phyloP scores from a whole-genome alignment of 179 eudicot species.

The Silene noctiflora region DNA sequence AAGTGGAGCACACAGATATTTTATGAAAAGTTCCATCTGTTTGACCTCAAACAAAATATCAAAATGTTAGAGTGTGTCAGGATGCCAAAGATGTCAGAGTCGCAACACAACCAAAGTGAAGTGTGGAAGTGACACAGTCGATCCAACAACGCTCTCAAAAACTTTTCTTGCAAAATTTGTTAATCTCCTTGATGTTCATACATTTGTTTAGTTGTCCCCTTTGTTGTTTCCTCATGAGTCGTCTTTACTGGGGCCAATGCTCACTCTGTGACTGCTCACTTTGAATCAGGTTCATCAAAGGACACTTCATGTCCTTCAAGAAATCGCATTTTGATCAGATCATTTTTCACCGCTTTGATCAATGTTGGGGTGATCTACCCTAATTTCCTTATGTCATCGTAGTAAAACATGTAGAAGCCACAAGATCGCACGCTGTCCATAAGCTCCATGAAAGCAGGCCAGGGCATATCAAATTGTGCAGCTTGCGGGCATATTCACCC shows the following conservation, averaged over 20 bases:
- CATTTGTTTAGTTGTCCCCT: not conserved
- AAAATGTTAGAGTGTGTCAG: too few relatives aligned
- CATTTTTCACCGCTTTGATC: conserved; percentile 4
- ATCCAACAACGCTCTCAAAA: not conserved
- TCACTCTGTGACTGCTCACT: conserved; percentile 13
- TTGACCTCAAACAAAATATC: too few relatives aligned
- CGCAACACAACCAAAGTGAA: too few relatives aligned
- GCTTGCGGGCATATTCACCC: not conserved
- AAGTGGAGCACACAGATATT: not conserved
- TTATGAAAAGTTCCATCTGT: not conserved
- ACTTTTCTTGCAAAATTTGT: not conserved
- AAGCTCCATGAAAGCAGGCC: not conserved
- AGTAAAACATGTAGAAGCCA: not conserved
- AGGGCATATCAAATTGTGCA: too few relatives aligned
- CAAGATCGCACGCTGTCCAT: not conserved
- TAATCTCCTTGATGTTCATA: too few relatives aligned
- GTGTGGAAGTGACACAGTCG: too few relatives aligned
- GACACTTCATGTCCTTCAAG: conserved; percentile 81
- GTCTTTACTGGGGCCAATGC: not conserved
- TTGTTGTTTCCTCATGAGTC: not conserved
- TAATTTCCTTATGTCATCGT: not conserved
- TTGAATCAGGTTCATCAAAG: conserved; percentile 76
- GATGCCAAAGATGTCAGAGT: too few relatives aligned
- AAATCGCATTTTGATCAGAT: conserved; percentile 65
- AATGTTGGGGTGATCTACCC: too few relatives aligned